A percentile compares a stretch with the other conserved stretches of the same genome.
Conservation (phyloP, 1,139 yeast genomes). For the Lodderomyces metapsilosis region DNA sequence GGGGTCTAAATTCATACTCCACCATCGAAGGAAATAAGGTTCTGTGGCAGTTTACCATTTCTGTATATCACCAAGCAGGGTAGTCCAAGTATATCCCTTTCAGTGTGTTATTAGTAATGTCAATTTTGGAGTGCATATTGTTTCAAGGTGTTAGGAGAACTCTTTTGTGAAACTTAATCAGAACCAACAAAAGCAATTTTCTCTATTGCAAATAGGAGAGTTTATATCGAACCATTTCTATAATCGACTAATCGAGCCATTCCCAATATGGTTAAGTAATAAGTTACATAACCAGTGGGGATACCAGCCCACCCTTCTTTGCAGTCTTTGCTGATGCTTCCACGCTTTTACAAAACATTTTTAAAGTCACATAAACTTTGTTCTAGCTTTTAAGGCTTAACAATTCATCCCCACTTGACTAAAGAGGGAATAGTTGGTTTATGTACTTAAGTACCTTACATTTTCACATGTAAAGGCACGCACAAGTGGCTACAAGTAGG, state of each 20-base stretch:
- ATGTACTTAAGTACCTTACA: no score
- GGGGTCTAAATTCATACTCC: neutral
- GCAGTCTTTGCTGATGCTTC: neutral
- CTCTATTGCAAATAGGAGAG: constrained; percentile 1
- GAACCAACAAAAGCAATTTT: no score
- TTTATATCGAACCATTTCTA: neutral
- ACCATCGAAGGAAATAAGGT: neutral
- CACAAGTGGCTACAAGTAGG: no score
- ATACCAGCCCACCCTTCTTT: neutral
- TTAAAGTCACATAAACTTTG: no score
- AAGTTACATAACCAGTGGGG: constrained; percentile 1
- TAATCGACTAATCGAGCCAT: neutral
- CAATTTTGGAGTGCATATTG: neutral
- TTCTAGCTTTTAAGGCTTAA: no score
- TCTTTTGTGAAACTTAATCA: no score
- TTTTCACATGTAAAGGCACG: no score
- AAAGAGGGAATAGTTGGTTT: no score
- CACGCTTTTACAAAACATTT: neutral
- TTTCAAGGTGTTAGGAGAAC: no score
- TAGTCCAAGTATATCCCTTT: no score
- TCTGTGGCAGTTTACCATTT: neutral
- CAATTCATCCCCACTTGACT: no score
- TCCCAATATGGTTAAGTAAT: neutral
- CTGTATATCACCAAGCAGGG: no score
- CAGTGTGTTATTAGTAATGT: neutral